Evolutionary conservation across 2,329 filamentous ascomycete species (phyloP), one percentile per base, ranked within the genome.

Genomic region (Colletotrichum ledebouriae): DNA sequence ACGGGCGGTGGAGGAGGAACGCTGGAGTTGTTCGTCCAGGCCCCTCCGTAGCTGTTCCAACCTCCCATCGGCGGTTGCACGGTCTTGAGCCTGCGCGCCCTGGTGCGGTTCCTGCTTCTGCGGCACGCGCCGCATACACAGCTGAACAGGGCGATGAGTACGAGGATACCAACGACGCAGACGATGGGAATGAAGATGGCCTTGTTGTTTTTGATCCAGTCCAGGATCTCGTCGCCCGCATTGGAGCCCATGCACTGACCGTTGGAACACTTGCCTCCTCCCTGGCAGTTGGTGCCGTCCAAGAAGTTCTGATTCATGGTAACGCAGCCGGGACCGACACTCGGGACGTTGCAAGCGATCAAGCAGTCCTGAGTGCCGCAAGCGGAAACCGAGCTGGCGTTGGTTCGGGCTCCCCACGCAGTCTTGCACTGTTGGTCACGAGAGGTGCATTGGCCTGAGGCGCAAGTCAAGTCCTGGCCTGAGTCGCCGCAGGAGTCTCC

Each of bases 381-480:
- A 10, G 94, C 91, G 73, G 89, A 89, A 2, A 94, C 97, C 74
- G 93, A 88, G 80, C 94, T 95, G 76, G 86, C 87, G 64, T 87
- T 85, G 0, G 90, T 91, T 70, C 92, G 87, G 33, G 87, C 88
- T 41, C 94, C 94, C 85, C 97, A 92, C 55, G 97, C 85, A 11
- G 89, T 91, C 78, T 91, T 90, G 83, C 96, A 99, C 81, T 99
- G 96, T 75, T 90, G 86, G 78, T 98, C 90, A 71, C 96, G 90
- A 60, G 92, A 96, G 3, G 96, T 99, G 79, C 96, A 99, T 80
- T 98, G 95, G 12, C 96, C 96, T 52, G 92, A 94, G 34, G 96
- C 94, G 77, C 96, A 99, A 37, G 87, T 81, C 37, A 98, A 86
- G 2, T 87, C 87, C 2, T 77, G 73, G 13, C 90, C 90, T 46